phyloP scores from a whole-genome alignment of 495 filamentous ascomycete species.

The Hypoxylon trugodes region DNA sequence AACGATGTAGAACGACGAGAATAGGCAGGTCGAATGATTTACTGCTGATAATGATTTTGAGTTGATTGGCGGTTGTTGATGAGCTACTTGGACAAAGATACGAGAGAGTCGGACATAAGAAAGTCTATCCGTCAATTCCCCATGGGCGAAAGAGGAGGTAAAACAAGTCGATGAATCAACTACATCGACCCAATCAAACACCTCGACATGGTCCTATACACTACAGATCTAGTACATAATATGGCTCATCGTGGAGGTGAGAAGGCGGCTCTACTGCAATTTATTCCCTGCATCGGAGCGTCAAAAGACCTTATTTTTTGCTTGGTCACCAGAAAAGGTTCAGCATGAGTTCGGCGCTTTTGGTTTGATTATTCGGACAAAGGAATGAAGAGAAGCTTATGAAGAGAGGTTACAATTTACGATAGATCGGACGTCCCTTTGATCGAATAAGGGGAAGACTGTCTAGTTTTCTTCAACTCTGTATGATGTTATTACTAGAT shows the following conservation, averaged over 20 bases:
- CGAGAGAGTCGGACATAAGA: neutral
- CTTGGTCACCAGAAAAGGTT: constrained; percentile 22
- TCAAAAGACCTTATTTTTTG: constrained; percentile 18
- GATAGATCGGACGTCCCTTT: constrained; percentile 27
- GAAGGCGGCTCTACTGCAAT: constrained; percentile 16
- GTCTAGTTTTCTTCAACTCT: constrained; percentile 16
- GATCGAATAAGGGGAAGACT: neutral
- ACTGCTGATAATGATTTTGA: constrained; percentile 16
- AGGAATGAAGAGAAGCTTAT: constrained; percentile 1
- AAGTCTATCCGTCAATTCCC: neutral
- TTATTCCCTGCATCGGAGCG: constrained; percentile 20
- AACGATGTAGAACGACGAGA: neutral
- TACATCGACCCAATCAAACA: neutral
- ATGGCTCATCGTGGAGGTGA: neutral
- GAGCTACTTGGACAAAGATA: neutral
- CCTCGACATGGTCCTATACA: neutral
- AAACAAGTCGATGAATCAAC: constrained; percentile 23
- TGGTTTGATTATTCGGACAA: constrained; percentile 5
- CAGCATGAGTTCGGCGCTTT: constrained; percentile 33
- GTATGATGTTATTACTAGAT: constrained; percentile 19
- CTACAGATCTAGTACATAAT: constrained; percentile 1
- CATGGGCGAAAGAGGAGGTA: neutral
- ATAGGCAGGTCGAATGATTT: neutral
- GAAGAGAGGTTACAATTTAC: constrained; percentile 8
- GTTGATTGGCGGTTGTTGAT: neutral